Base-by-base conservation (phyloP, 208 protist genomes). In the Leishmania braziliensis region DNA sequence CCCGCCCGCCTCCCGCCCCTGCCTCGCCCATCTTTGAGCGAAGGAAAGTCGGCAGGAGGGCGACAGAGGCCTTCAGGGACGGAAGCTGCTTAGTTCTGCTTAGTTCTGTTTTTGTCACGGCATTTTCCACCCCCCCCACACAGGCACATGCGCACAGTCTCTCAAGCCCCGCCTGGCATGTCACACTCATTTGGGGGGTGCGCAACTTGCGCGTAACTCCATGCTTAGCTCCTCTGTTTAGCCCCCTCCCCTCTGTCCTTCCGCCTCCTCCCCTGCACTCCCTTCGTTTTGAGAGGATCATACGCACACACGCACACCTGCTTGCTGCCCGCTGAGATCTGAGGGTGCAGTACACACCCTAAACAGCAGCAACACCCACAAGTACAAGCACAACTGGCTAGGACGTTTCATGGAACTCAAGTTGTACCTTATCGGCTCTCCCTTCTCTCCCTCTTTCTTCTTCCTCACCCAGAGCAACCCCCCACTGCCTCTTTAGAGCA, bases 111-210 rank as follows among this genome's bases (percentile, higher is more conserved):
- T 79, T 48, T 56, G 12, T 26, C 51, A 48, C n/a, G 18, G 50
- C 10, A 26, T 56, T 78, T n/a, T 78, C 36, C 66, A 29, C 12
- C 43, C 69, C 33, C 66, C 69, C 33, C 66, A 16, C 66, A 72
- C 26, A 72, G 36, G 5, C 66, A 72, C 66, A 72, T 74, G 69
- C 53, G 39, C 39, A 74, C 71, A 0, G 23, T 51, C 69, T 6
- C 69, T 10, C 20, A 48, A 43, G 8, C 5, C 18, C 71, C 20
- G 16, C 48, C 29, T 16, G 6, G 54, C 48, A 20, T 1, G 6
- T 36, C 23, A 6, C 48, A 43, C 50, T 26, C 16, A 23, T 58
- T 58, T 23, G 5, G 54, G 39, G 43, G 43, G 43, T 58, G 74
- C 39, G 53, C 56, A 16, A 12, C n/a, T 23, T 78, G 26, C 29